phyloP scores from a whole-genome alignment of 371 early-diverging fungal species.

The Mucor ambiguus region DNA sequence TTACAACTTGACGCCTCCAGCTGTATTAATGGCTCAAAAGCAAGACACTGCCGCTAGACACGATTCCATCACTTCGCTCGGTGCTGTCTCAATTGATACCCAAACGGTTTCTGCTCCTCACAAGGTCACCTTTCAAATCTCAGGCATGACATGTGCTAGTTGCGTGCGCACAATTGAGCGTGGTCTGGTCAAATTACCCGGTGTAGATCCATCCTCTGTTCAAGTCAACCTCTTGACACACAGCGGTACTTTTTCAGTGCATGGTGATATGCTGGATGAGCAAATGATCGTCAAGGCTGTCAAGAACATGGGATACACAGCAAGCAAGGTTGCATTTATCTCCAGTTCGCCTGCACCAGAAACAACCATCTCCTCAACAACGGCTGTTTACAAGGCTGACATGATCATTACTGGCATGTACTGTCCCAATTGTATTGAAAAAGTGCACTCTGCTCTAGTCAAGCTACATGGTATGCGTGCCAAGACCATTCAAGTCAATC shows the following conservation, averaged over 20 bases:
- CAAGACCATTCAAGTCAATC: slow-evolving; percentile 41
- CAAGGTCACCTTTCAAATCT: slow-evolving; percentile 66
- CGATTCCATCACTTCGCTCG: slow-evolving; percentile 27
- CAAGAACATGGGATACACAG: slow-evolving; percentile 65
- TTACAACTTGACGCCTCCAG: slow-evolving; percentile 43
- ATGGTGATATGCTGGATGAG: slow-evolving; percentile 28
- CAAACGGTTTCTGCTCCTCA: slow-evolving; percentile 23
- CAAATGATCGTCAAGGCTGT: slow-evolving; percentile 50
- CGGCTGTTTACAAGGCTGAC: slow-evolving; percentile 21
- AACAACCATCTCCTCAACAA: background rate
- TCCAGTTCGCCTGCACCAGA: background rate
- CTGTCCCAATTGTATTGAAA: slow-evolving; percentile 64
- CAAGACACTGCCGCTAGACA: background rate
- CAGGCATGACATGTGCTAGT: slow-evolving; percentile 92
- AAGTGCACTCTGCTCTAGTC: slow-evolving; percentile 50
- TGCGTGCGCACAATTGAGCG: slow-evolving; percentile 81
- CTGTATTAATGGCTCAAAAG: slow-evolving; percentile 12
- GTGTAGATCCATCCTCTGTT: slow-evolving; percentile 71
- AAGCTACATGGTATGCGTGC: slow-evolving; percentile 40
- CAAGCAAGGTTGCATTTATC: slow-evolving; percentile 38
- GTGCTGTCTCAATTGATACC: slow-evolving; percentile 33
- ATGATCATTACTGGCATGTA: slow-evolving; percentile 68
- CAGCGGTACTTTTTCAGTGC: slow-evolving; percentile 53
- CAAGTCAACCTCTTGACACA: slow-evolving; percentile 73
- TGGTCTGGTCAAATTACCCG: slow-evolving; percentile 61